A percentile compares a stretch with the other conserved stretches of the same genome.
These are phyloP conservation scores for Chytriomyces hyalinus DNA, from an alignment of 192 early-diverging fungal genomes.

Conservation along the genomic window DNA sequence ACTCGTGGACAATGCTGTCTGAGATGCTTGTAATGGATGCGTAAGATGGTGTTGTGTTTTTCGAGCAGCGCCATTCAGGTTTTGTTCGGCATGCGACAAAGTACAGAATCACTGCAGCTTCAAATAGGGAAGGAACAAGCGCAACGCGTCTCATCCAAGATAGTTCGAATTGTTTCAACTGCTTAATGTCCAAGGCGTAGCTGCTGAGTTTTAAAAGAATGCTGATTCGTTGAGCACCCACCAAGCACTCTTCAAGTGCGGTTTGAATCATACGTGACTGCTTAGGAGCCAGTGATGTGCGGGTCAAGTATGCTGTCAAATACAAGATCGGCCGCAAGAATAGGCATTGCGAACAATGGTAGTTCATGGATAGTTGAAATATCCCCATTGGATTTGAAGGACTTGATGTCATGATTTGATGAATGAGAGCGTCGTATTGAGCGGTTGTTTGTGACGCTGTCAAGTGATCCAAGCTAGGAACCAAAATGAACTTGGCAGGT, in stretches of 20 bases:
- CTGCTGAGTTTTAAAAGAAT: neutral
- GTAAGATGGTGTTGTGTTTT: too few species aligned
- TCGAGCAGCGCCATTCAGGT: neutral
- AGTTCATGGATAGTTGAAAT: neutral
- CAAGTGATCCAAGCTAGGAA: too few species aligned
- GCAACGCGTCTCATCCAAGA: neutral
- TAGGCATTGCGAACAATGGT: neutral
- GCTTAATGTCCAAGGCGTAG: neutral
- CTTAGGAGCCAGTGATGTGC: neutral
- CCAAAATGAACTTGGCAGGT: neutral
- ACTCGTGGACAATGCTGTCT: neutral
- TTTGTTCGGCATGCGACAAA: conserved; percentile 12
- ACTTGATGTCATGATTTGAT: neutral
- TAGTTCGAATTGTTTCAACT: neutral
- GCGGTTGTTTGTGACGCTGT: neutral
- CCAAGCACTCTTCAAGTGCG: neutral
- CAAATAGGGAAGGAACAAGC: neutral
- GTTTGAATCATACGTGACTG: neutral
- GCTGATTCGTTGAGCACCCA: neutral
- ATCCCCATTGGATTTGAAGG: conserved; percentile 3
- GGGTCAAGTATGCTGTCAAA: conserved; percentile 9
- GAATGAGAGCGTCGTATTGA: neutral
- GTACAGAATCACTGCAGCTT: conserved; percentile 10
- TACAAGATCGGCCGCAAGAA: neutral
- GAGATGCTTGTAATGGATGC: neutral